Base-by-base conservation (phyloP, 495 filamentous ascomycete species). In the Cercophora samala region DNA sequence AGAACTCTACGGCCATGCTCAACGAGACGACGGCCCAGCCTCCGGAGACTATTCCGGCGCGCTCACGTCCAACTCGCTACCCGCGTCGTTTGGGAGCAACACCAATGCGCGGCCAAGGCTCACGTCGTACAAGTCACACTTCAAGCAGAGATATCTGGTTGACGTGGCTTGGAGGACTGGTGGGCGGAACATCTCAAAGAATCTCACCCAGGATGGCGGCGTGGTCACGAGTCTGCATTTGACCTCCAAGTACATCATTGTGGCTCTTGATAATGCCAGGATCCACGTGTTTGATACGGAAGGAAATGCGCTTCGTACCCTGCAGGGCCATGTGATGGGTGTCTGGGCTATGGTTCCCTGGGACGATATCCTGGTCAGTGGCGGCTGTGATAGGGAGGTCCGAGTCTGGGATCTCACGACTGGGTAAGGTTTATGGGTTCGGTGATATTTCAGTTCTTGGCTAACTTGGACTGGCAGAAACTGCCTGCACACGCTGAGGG, bases 271-370 rank as follows among this genome's bases (percentile, higher is more conserved):
- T 80, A 99, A 97, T 80, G 95, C 95, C 61, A 97, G 93, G 77
- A 98, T 99, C 52, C 96, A 98, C 76, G 92, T 99, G 8, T 99
- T 97, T 76, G 91, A 98, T 78, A 91, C 92, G 13, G 88, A 95
- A 67, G 95, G 95, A 25, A 87, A 91, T 65, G 87, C 91, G 65
- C 89, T 93, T 74, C 93, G 91, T 76, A 97, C 93, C 3, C 83
- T 99, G 17, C 88, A 93, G 73, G 95, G 95, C 26, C 95, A 99
- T 78, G 91, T 97, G 51, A 99, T 99, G 95, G 95, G 95, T 42
- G 95, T 99, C 52, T 99, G 95, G 95, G 95, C 95, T 21, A 98
- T 99, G 94, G 93, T 99, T 63, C 96, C 95, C 17, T 97, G 93
- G 91, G 96, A 91, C 66, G 93, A 99, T 76, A 91, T 90, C 64